Evolutionary conservation across 495 filamentous ascomycete genomes (phyloP).

Genomic region (Penicillium arizonense): DNA sequence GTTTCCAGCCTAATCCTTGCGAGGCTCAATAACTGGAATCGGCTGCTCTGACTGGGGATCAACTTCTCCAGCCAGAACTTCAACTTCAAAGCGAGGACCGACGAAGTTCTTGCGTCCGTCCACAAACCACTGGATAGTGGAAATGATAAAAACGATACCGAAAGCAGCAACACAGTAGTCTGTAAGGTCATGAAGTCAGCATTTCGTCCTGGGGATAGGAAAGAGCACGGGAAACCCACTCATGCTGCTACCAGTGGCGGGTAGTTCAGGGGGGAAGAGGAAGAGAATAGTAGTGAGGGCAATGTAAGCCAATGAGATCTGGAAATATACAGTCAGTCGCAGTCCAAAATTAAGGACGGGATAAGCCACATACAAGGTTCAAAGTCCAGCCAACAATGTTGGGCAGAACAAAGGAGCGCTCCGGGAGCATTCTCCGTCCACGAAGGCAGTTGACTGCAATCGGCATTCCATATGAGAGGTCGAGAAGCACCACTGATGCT

Average conservation of each 20-base stretch:
- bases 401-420: conserved; percentile 60
- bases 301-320: conserved; percentile 66
- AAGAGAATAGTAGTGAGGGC: conserved; percentile 71
- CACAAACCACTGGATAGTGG: conserved; percentile 65
- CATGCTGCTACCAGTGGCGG: conserved; percentile 69
- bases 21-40: conserved; percentile 18
- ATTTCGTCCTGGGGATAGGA: not conserved
- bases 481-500: conserved; percentile 67
- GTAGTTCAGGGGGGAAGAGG: conserved; percentile 68
- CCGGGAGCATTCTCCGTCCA: conserved; percentile 63
- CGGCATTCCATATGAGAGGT: conserved; percentile 71
- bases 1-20: conserved; percentile 7
- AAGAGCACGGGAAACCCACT: conserved; percentile 41
- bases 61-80: conserved; percentile 32
- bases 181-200: conserved; percentile 18
- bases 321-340: conserved; percentile 3
- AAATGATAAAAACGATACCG: conserved; percentile 64
- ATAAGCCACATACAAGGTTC: conserved; percentile 35
- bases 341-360: not conserved
- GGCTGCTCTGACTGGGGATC: conserved; percentile 15
- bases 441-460: conserved; percentile 64
- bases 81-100: conserved; percentile 56
- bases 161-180: conserved; percentile 73
- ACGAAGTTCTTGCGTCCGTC: conserved; percentile 71
- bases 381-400: conserved; percentile 52